Percentiles rank a stretch among this genome's conserved stretches.
Evolutionary conservation across 305 asterid species (phyloP).

Genomic region (Vinca major): DNA sequence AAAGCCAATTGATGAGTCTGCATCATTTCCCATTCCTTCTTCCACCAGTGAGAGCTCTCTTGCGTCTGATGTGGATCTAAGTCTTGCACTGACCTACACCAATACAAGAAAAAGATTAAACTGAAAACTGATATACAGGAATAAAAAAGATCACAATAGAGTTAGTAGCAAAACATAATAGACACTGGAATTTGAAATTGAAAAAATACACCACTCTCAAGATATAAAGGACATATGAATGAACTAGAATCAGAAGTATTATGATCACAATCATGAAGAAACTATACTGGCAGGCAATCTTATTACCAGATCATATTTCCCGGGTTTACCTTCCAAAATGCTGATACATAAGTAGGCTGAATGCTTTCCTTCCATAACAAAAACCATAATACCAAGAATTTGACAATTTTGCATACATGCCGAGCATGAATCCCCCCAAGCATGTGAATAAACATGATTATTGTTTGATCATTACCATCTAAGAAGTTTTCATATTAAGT

Average conservation of each 20-base stretch:
- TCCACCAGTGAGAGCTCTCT: slow-evolving; percentile 64
- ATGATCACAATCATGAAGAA: neutral
- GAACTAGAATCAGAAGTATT: neutral
- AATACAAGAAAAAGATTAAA: slow-evolving; percentile 14
- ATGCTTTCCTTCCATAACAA: neutral
- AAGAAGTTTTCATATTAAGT: neutral
- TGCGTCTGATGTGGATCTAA: slow-evolving; percentile 49
- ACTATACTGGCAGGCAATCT: neutral
- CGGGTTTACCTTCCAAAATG: slow-evolving; percentile 6
- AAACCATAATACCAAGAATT: neutral
- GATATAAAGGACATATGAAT: slow-evolving; percentile 2
- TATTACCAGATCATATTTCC: neutral
- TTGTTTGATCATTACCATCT: neutral
- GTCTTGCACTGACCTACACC: slow-evolving; percentile 50
- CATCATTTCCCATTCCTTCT: slow-evolving; percentile 54
- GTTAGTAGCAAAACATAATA: too few relatives aligned
- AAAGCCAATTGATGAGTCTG: slow-evolving; percentile 51
- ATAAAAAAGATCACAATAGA: neutral
- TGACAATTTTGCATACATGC: neutral
- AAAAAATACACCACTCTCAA: neutral
- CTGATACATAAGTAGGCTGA: neutral
- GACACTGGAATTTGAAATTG: neutral
- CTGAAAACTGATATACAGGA: slow-evolving; percentile 8
- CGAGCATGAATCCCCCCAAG: neutral
- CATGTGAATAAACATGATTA: neutral